Percentiles rank a stretch among this genome's conserved stretches.
These are phyloP conservation scores for Wilcoxina mikolae DNA, from an alignment of 495 filamentous ascomycete genomes.

Conservation along the genomic window DNA sequence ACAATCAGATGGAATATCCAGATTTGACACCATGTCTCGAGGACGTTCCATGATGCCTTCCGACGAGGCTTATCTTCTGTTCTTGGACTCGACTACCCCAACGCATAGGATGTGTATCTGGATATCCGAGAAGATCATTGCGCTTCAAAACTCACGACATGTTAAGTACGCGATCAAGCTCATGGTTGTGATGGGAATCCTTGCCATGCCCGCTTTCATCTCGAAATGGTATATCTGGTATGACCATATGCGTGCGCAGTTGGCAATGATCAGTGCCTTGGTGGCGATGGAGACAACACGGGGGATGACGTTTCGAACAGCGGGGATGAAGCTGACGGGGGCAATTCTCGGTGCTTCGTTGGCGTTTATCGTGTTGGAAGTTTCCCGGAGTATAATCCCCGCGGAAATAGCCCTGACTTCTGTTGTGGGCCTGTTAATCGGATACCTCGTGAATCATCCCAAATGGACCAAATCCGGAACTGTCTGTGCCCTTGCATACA, in stretches of 20 bases:
- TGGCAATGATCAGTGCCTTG: constrained; percentile 27
- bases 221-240: constrained; percentile 23
- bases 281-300: constrained; percentile 28
- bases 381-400: constrained; percentile 10
- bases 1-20: neutral
- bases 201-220: constrained; percentile 24
- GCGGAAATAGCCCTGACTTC: constrained; percentile 15
- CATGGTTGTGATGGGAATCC: constrained; percentile 24
- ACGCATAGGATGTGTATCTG: constrained; percentile 17
- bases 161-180: constrained; percentile 27
- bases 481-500: constrained; percentile 24
- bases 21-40: constrained; percentile 2
- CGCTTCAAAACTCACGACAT: constrained; percentile 22
- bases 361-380: constrained; percentile 19
- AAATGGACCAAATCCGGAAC: constrained; percentile 20
- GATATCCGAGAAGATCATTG: constrained; percentile 14
- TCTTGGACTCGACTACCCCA: constrained; percentile 17
- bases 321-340: constrained; percentile 25
- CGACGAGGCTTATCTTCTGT: constrained; percentile 7
- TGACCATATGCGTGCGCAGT: constrained; percentile 20
- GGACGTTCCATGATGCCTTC: constrained; percentile 7
- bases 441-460: constrained; percentile 16
- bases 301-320: constrained; percentile 28
- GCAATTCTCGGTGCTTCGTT: constrained; percentile 18
- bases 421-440: constrained; percentile 19